These are phyloP conservation scores for Tuber brumale DNA, from an alignment of 495 filamentous ascomycete genomes.

Conservation along the genomic window DNA sequence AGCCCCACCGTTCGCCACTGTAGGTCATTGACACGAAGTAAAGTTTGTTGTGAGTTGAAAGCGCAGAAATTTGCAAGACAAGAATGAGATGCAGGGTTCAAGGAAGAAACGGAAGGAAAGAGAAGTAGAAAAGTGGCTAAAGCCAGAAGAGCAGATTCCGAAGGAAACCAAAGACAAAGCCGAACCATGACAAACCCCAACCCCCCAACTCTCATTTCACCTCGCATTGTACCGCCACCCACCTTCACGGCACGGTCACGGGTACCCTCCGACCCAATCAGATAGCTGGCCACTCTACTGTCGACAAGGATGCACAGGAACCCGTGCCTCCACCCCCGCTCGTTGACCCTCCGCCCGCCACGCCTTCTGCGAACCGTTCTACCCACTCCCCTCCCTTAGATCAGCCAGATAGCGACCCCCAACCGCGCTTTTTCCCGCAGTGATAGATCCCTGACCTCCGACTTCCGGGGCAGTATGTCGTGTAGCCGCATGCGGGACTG, in stretches of 20 bases:
- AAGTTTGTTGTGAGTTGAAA: neutral
- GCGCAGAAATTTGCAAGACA: neutral
- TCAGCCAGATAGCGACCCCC: slow-evolving; percentile 55
- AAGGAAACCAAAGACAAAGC: neutral
- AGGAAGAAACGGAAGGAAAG: neutral
- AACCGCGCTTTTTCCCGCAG: slow-evolving; percentile 44
- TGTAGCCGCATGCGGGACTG: slow-evolving; percentile 42
- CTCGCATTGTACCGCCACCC: slow-evolving; percentile 11
- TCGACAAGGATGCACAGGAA: slow-evolving; percentile 70
- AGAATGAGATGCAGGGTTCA: neutral
- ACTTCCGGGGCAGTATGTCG: slow-evolving; percentile 34
- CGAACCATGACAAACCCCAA: slow-evolving; percentile 33
- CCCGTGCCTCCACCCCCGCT: slow-evolving; percentile 52
- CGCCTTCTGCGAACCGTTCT: slow-evolving; percentile 7
- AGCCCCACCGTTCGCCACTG: neutral
- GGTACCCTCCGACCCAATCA: slow-evolving; percentile 50
- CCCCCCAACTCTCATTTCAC: slow-evolving; percentile 7
- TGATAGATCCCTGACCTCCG: neutral
- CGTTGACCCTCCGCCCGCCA: slow-evolving; percentile 20
- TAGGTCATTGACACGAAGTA: neutral
- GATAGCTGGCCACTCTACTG: slow-evolving; percentile 73
- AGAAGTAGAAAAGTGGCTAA: neutral
- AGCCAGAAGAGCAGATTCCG: neutral
- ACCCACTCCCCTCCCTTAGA: slow-evolving; percentile 53
- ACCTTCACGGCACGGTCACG: too few relatives aligned